Base-by-base conservation (phyloP, 2,329 filamentous ascomycete genomes). In the Aspergillus novofumigatus region DNA sequence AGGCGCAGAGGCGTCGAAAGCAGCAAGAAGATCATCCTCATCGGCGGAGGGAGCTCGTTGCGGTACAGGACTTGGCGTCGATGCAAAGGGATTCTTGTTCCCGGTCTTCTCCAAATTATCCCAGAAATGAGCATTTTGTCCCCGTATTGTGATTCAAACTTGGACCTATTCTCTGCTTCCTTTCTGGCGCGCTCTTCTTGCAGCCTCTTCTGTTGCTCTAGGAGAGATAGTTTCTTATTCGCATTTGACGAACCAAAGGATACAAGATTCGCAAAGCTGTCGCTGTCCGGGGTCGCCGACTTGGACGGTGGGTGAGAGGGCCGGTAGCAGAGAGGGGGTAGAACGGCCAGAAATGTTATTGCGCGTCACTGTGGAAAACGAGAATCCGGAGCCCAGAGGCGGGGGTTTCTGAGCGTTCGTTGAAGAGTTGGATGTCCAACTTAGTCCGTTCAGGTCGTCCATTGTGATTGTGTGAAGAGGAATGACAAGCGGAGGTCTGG, bases 131-230 rank as follows among this genome's bases (percentile, higher is more conserved):
- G 83, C 82, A 66, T 87, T 79, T 50, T 75, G 76, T 3, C 71
- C 85, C 90, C 91, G 73, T 91, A 97, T 59, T 93, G 86, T 29
- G 84, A 82, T 62, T 94, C 90, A 66, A 87, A 83, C 70, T 87
- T 84, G 66, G 82, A 87, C 66, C 82, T 84, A 69, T 85, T 84
- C 70, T 92, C 88, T 57, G 87, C 88, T 59, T 92, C 89, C 71
- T 93, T 90, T 70, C 79, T 84, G 35, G 82, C 80, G 75, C 85
- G 90, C 73, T 91, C 87, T 73, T 96, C 90, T 62, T 89, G 84
- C 63, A 96, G 76, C 59, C 85, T 88, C 67, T 78, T 82, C 71
- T 89, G 86, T 53, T 85, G 82, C 67, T 88, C 85, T 55, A 83
- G 77, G 8, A 89, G 77, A 1, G 85, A 85, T 17, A 97, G 79